Percentiles rank a stretch among this genome's conserved stretches.
Conservation (phyloP, 257 asterid genomes). For the Solanum piurae region DNA sequence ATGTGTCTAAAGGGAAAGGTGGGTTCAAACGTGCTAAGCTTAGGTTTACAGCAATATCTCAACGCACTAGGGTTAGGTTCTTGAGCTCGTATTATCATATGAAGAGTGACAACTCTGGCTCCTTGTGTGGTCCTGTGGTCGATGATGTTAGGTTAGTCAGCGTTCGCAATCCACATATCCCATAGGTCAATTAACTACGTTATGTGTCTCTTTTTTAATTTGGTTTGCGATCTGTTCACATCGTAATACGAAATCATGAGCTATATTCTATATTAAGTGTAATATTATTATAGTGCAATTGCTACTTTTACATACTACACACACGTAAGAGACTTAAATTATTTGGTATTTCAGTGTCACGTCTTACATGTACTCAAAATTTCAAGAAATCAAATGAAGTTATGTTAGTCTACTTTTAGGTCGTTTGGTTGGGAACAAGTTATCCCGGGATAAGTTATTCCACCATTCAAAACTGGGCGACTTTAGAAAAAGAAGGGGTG, state of each 20-base stretch:
- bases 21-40: slow-evolving; percentile 1
- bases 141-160: slow-evolving; percentile 10
- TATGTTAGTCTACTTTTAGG: not conserved
- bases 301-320: not conserved
- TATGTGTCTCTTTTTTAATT: not conserved
- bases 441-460: too few relatives aligned
- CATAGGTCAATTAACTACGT: not conserved
- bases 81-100: slow-evolving; percentile 18
- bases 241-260: not conserved
- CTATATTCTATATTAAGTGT: not conserved
- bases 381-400: not conserved
- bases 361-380: not conserved
- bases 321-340: not conserved
- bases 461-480: not conserved
- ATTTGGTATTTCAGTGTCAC: not conserved
- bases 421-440: too few relatives aligned
- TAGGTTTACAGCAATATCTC: not conserved
- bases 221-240: not conserved
- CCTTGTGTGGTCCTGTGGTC: slow-evolving; percentile 19
- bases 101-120: slow-evolving; percentile 15
- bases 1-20: slow-evolving; percentile 13
- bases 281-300: not conserved
- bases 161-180: not conserved
- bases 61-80: slow-evolving; percentile 9
- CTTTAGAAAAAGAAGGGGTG: not conserved